phyloP scores from a whole-genome alignment of 2,329 filamentous ascomycete species.

The Botrytis elliptica region DNA sequence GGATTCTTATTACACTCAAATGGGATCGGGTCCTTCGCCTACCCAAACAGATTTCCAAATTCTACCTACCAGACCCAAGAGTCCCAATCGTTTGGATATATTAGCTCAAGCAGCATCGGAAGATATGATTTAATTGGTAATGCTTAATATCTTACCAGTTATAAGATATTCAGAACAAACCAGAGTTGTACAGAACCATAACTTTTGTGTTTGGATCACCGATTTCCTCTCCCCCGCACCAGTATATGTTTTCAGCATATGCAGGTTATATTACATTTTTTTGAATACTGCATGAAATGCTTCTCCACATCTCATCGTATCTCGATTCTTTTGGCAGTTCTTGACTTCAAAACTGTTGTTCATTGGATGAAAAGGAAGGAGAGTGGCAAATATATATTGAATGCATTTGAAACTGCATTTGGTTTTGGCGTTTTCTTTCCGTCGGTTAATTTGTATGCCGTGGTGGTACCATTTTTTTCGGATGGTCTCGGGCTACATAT shows the following conservation, averaged over 20 bases:
- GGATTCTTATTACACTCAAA: background rate
- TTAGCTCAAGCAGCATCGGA: slow-evolving; percentile 12
- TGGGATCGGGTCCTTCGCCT: background rate
- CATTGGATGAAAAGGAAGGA: background rate
- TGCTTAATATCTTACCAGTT: background rate
- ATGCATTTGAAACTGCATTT: background rate
- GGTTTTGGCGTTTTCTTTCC: background rate
- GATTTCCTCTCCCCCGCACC: background rate
- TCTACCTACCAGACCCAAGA: background rate
- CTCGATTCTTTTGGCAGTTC: background rate
- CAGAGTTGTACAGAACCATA: background rate
- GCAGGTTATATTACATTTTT: background rate
- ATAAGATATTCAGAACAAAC: background rate
- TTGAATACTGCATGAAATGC: background rate
- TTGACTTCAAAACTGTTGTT: background rate
- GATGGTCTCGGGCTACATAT: background rate
- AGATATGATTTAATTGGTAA: background rate
- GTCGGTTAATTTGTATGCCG: slow-evolving; percentile 3
- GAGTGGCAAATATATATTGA: background rate
- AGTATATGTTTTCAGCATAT: background rate
- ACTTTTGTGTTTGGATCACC: background rate
- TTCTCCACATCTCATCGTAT: background rate
- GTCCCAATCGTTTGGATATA: slow-evolving; percentile 6
- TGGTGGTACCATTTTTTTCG: background rate
- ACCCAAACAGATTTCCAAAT: background rate